Evolutionary conservation across 768 basidiomycete genomes (phyloP).

Genomic region (Termitomyces heimii): DNA sequence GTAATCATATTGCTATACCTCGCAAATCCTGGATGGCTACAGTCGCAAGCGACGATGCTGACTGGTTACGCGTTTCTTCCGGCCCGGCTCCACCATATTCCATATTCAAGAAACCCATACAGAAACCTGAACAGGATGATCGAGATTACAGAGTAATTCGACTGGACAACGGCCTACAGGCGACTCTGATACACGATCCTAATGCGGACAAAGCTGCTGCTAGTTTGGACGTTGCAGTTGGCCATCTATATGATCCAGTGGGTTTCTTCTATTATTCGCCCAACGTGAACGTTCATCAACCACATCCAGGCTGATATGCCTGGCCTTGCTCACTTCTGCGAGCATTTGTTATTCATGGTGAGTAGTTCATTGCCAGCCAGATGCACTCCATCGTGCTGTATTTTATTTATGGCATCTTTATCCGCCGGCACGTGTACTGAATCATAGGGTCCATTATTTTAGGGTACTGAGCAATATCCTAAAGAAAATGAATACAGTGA

Average conservation of each 20-base stretch:
- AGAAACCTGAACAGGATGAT: conserved; percentile 73
- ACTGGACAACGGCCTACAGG: conserved; percentile 88
- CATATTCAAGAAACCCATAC: conserved; percentile 53
- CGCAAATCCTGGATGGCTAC: conserved; percentile 14
- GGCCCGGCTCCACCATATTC: conserved; percentile 36
- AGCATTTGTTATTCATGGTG: conserved; percentile 95
- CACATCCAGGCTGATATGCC: conserved; percentile 72
- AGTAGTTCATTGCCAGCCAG: conserved; percentile 16
- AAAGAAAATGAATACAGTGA: conserved; percentile 93
- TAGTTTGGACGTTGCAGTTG: conserved; percentile 90
- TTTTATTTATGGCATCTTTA: neutral
- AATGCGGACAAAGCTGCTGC: conserved; percentile 93
- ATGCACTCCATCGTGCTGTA: neutral
- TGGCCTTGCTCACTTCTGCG: conserved; percentile 92
- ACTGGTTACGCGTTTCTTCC: conserved; percentile 31
- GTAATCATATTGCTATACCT: neutral
- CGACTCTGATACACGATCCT: conserved; percentile 74
- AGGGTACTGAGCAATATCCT: conserved; percentile 84
- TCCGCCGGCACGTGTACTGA: neutral
- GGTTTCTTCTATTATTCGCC: conserved; percentile 20
- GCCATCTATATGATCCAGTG: conserved; percentile 90
- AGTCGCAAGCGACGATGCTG: conserved; percentile 6
- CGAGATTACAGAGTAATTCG: conserved; percentile 75
- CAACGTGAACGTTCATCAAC: neutral
- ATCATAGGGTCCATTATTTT: neutral